Conservation (phyloP, 768 basidiomycete genomes). For the Hygrophoropsis aurantiaca region DNA sequence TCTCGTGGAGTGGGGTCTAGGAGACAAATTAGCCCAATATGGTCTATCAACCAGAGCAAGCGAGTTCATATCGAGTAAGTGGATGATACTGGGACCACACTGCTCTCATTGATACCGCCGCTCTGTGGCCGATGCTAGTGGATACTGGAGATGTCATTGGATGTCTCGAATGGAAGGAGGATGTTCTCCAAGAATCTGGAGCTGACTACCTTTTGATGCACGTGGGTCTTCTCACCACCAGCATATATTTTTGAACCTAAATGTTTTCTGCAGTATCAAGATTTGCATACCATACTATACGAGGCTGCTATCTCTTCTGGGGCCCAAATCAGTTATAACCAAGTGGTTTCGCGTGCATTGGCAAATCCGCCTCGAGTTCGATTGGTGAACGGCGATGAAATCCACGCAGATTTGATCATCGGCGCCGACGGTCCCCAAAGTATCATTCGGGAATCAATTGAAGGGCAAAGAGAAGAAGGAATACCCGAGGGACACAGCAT, state of each 20-base stretch:
- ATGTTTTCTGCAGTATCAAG: conserved; percentile 42
- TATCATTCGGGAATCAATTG: conserved; percentile 33
- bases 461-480: conserved; percentile 23
- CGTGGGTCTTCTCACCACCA: conserved; percentile 28
- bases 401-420: conserved; percentile 51
- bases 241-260: not conserved
- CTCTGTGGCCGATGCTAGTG: conserved; percentile 29
- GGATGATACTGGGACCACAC: not conserved
- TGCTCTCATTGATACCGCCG: not conserved
- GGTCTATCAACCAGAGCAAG: conserved; percentile 16
- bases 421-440: conserved; percentile 59
- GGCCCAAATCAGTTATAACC: conserved; percentile 44
- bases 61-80: conserved; percentile 16
- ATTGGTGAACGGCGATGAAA: conserved; percentile 39
- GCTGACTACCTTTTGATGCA: conserved; percentile 49
- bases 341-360: conserved; percentile 30
- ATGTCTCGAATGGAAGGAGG: conserved; percentile 42
- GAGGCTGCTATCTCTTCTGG: conserved; percentile 46
- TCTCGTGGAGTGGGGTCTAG: conserved; percentile 52
- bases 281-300: conserved; percentile 47
- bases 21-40: conserved; percentile 36
- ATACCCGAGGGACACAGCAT: conserved; percentile 28
- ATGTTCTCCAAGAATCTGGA: conserved; percentile 45
- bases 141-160: conserved; percentile 42
- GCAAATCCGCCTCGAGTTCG: conserved; percentile 29